A percentile compares a stretch with the other conserved stretches of the same genome.
Conservation (phyloP, 805 yeast species). For the Candida namnaoensis region DNA sequence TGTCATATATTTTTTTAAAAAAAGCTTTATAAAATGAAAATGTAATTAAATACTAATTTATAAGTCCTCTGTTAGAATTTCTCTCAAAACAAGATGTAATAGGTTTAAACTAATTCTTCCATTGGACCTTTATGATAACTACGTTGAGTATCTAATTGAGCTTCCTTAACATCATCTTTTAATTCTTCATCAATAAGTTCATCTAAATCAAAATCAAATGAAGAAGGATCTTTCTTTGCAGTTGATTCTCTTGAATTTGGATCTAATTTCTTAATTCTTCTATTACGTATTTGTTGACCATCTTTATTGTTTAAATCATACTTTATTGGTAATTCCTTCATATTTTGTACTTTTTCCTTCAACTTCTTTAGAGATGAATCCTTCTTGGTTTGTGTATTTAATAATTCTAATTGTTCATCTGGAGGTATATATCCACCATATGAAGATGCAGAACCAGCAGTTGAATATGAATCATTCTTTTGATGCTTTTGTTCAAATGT, state of each 20-base stretch:
- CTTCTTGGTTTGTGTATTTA: slow-evolving; percentile 4
- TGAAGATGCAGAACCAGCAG: background rate
- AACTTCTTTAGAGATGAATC: slow-evolving; percentile 4
- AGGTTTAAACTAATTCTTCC: slow-evolving; percentile 15
- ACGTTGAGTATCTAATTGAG: slow-evolving; percentile 4
- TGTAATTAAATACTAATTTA: too few species aligned
- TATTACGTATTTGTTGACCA: slow-evolving; percentile 6
- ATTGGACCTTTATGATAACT: slow-evolving; percentile 4
- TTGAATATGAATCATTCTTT: background rate
- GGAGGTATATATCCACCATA: slow-evolving; percentile 15
- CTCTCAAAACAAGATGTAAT: too few species aligned
- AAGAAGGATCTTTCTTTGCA: slow-evolving; percentile 11
- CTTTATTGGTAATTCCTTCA: slow-evolving; percentile 14
- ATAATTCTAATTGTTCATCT: slow-evolving; percentile 11
- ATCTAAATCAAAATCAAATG: slow-evolving; percentile 18
- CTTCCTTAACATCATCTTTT: slow-evolving; percentile 8
- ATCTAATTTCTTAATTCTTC: slow-evolving; percentile 6
- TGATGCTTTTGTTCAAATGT: slow-evolving; percentile 14
- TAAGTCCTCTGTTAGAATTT: too few species aligned
- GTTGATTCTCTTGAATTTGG: background rate
- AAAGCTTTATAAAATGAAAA: too few species aligned
- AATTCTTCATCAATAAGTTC: slow-evolving; percentile 14
- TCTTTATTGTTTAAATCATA: slow-evolving; percentile 4
- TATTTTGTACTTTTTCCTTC: slow-evolving; percentile 5
- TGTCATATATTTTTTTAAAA: too few species aligned